These are phyloP conservation scores for Pseudogymnoascus sp. DNA, from an alignment of 2,329 filamentous ascomycete genomes.

Conservation along the genomic window DNA sequence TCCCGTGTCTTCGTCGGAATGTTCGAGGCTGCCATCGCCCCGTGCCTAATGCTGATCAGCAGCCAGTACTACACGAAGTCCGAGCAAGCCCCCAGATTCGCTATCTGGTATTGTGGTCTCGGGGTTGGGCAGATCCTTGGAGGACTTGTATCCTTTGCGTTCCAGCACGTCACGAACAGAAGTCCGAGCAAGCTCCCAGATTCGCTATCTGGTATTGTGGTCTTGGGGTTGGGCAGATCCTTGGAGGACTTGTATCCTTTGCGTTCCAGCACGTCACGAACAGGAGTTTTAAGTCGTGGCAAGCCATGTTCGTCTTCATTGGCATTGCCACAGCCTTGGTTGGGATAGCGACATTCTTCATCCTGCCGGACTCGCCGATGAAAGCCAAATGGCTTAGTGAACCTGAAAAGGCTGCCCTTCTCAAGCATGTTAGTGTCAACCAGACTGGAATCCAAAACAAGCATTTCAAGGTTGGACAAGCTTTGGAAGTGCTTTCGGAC, in stretches of 20 bases:
- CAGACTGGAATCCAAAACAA: slow-evolving; percentile 45
- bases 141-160: slow-evolving; percentile 16
- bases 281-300: slow-evolving; percentile 15
- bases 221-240: slow-evolving; percentile 11
- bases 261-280: slow-evolving; percentile 20
- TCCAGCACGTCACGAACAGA: slow-evolving; percentile 16
- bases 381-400: slow-evolving; percentile 31
- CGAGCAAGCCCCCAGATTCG: slow-evolving; percentile 29
- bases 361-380: slow-evolving; percentile 42
- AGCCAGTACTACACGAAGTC: slow-evolving; percentile 29
- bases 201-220: slow-evolving; percentile 24
- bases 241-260: slow-evolving; percentile 16
- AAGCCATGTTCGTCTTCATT: slow-evolving; percentile 10
- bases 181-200: slow-evolving; percentile 29
- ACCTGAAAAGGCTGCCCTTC: slow-evolving; percentile 34
- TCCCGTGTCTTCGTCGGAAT: slow-evolving; percentile 39
- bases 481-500: slow-evolving; percentile 37
- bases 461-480: slow-evolving; percentile 39
- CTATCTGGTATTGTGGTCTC: slow-evolving; percentile 22
- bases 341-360: slow-evolving; percentile 32
- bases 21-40: slow-evolving; percentile 22
- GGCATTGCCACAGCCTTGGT: slow-evolving; percentile 21
- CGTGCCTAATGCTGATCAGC: slow-evolving; percentile 28
- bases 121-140: slow-evolving; percentile 15
- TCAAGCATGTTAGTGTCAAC: slow-evolving; percentile 44